These are phyloP conservation scores for Arachnomyces sp. DNA, from an alignment of 2,329 filamentous ascomycete species.

Conservation along the genomic window DNA sequence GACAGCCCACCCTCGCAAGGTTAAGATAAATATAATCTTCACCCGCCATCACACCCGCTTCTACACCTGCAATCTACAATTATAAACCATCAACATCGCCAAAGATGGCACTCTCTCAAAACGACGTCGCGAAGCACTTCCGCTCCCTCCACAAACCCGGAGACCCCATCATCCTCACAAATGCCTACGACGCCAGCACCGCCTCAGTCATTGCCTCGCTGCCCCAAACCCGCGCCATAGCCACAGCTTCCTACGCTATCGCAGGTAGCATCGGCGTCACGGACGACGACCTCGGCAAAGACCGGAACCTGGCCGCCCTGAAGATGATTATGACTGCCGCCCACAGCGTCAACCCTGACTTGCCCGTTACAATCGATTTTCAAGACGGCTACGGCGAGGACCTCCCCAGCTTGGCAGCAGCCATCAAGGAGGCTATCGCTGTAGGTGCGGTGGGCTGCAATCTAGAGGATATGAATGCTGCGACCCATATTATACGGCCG, in stretches of 20 bases:
- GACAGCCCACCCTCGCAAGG: too few species aligned
- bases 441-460: slow-evolving; percentile 46
- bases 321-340: slow-evolving; percentile 34
- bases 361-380: slow-evolving; percentile 45
- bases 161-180: slow-evolving; percentile 46
- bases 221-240: slow-evolving; percentile 19
- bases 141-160: slow-evolving; percentile 43
- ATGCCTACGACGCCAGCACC: slow-evolving; percentile 48
- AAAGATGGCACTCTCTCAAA: background rate
- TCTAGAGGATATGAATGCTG: slow-evolving; percentile 43
- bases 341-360: slow-evolving; percentile 24
- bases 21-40: background rate
- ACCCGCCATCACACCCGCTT: background rate
- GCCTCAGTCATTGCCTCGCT: slow-evolving; percentile 40
- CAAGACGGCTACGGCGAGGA: slow-evolving; percentile 47
- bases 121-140: slow-evolving; percentile 24
- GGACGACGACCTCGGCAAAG: slow-evolving; percentile 41
- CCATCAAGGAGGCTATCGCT: slow-evolving; percentile 33
- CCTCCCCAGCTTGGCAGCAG: slow-evolving; percentile 29
- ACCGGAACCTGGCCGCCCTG: slow-evolving; percentile 42
- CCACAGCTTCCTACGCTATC: slow-evolving; percentile 40
- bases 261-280: slow-evolving; percentile 33
- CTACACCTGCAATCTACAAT: background rate
- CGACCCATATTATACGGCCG: slow-evolving; percentile 24
- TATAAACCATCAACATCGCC: too few species aligned